These are phyloP conservation scores for Plasmodium sp. DNA, from an alignment of 169 alveolate species.

Conservation along the genomic window DNA sequence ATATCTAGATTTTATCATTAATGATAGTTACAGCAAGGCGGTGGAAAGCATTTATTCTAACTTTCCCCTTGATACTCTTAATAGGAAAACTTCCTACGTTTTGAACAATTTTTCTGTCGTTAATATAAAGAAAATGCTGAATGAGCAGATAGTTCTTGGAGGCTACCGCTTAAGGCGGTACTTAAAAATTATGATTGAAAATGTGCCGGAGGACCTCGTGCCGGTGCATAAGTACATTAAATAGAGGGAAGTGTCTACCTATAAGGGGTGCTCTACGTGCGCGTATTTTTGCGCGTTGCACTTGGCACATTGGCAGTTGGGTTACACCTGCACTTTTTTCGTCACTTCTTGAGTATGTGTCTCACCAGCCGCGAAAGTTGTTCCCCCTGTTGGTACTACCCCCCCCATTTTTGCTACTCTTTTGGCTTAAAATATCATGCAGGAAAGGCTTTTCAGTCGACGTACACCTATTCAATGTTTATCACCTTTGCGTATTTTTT, in stretches of 20 bases:
- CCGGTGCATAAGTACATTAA: not conserved
- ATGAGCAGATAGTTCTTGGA: conserved; percentile 56
- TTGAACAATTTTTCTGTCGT: not conserved
- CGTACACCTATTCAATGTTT: not conserved
- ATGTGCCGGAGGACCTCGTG: conserved; percentile 36
- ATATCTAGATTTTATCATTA: conserved; percentile 25
- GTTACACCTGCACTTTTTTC: not conserved
- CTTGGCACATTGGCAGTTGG: not conserved
- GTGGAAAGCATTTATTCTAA: conserved; percentile 3
- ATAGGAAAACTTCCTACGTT: not conserved
- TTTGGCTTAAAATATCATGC: not conserved
- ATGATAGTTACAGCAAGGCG: conserved; percentile 19
- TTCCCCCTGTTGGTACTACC: not conserved
- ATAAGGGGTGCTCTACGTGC: not conserved
- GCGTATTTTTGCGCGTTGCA: not conserved
- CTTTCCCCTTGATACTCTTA: conserved; percentile 43
- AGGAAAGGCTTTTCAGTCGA: not conserved
- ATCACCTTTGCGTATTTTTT: not conserved
- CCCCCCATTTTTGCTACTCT: not conserved
- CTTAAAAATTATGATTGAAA: conserved; percentile 46
- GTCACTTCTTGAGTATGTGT: not conserved
- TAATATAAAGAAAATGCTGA: conserved; percentile 19
- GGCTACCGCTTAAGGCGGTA: conserved; percentile 57
- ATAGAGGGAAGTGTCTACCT: not conserved
- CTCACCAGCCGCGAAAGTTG: not conserved